These are phyloP conservation scores for Penicillium maclennaniae DNA, from an alignment of 495 filamentous ascomycete genomes.

Conservation along the genomic window DNA sequence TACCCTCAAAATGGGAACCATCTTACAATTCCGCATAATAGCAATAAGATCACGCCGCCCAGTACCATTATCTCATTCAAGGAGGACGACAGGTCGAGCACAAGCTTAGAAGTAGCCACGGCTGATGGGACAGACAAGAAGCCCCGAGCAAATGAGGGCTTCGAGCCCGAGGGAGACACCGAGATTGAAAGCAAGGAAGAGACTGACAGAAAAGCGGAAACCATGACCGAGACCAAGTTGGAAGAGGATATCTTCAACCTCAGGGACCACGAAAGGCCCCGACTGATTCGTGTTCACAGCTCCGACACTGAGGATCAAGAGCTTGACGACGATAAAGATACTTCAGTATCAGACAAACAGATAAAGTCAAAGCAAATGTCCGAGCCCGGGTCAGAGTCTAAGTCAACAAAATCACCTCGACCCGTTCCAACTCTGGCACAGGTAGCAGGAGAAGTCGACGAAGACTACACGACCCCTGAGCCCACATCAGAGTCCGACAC, in stretches of 20 bases:
- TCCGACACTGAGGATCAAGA: background rate
- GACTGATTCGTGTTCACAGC: constrained; percentile 8
- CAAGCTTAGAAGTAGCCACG: background rate
- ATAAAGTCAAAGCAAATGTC: background rate
- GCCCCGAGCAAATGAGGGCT: background rate
- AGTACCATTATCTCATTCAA: background rate
- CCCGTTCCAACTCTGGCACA: background rate
- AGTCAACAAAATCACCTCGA: background rate
- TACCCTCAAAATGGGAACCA: background rate
- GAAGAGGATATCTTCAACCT: constrained; percentile 1
- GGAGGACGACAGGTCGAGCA: background rate
- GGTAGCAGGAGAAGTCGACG: background rate
- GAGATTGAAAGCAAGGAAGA: background rate
- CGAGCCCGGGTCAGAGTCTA: background rate
- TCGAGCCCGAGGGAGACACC: background rate
- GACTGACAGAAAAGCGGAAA: background rate
- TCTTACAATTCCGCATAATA: background rate
- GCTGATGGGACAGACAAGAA: background rate
- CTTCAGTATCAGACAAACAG: background rate
- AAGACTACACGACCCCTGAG: background rate
- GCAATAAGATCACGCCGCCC: background rate
- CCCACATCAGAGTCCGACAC: background rate
- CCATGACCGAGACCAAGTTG: background rate
- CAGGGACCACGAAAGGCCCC: constrained; percentile 2
- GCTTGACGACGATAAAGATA: background rate